Evolutionary conservation across 139 green algal genomes (phyloP).

Genomic region (Desmodesmus armatus): DNA sequence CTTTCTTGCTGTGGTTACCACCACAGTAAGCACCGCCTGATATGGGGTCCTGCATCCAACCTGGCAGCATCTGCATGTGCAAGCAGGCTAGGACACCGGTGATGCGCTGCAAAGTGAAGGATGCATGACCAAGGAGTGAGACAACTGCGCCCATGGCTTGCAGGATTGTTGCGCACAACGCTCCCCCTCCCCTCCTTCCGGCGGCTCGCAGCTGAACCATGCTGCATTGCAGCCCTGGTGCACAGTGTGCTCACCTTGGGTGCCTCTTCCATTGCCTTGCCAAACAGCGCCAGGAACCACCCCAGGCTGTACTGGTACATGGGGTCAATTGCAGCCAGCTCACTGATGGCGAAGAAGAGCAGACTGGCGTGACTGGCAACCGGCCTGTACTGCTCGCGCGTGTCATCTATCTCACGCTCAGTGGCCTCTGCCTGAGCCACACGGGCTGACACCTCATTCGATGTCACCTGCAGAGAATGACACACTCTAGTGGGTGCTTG

Average conservation of each 20-base stretch:
- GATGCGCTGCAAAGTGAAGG: no score
- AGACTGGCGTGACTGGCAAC: conserved; percentile 76
- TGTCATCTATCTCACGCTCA: conserved; percentile 77
- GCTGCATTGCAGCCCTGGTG: neutral
- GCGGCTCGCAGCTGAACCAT: no score
- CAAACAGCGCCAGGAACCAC: conserved; percentile 84
- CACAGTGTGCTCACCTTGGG: conserved; percentile 61
- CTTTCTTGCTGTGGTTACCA: no score
- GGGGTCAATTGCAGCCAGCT: conserved; percentile 87
- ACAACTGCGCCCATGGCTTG: no score
- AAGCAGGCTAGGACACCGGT: no score
- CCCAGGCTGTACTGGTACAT: conserved; percentile 90
- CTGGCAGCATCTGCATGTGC: no score
- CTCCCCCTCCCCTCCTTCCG: no score
- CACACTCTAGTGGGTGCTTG: no score
- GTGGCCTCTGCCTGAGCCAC: conserved; percentile 83
- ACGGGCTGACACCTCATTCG: conserved; percentile 68
- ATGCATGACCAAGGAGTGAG: no score
- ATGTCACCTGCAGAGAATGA: conserved; percentile 73
- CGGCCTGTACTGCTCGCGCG: conserved; percentile 75
- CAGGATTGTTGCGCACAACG: no score
- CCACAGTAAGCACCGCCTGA: neutral
- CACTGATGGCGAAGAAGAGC: conserved; percentile 88
- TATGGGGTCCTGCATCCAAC: no score
- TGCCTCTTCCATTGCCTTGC: conserved; percentile 77